A percentile compares a stretch with the other conserved stretches of the same genome.
phyloP scores from a whole-genome alignment of 1,139 yeast genomes.

The Debaryomycetaceae sp. region DNA sequence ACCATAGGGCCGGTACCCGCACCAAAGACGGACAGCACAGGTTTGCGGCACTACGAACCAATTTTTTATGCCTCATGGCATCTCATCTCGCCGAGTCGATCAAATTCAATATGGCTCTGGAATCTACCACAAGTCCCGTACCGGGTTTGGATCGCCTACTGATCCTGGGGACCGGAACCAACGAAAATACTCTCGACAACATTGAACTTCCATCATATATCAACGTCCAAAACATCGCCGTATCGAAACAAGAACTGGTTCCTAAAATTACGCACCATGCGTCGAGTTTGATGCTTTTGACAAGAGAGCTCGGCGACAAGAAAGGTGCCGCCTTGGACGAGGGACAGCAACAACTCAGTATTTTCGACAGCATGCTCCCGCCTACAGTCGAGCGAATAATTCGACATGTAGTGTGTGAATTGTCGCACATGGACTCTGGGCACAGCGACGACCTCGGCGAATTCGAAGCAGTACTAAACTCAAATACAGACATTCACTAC shows the following conservation, averaged over 20 bases:
- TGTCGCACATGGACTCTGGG: conserved; percentile 1
- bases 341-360: neutral
- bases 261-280: conserved; percentile 6
- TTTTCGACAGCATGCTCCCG: conserved; percentile 4
- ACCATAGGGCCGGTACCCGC: too few species aligned
- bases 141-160: too few species aligned
- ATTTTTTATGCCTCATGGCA: neutral
- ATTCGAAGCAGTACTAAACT: conserved; percentile 5
- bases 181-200: conserved; percentile 20
- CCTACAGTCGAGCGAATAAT: conserved; percentile 4
- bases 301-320: conserved; percentile 3
- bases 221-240: conserved; percentile 19
- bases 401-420: conserved; percentile 3
- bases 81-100: neutral
- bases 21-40: too few species aligned
- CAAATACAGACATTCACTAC: neutral
- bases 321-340: too few species aligned
- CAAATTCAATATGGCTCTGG: neutral
- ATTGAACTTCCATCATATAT: conserved; percentile 31
- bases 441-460: conserved; percentile 1
- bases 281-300: conserved; percentile 10
- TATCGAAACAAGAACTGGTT: conserved; percentile 2
- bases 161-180: too few species aligned
- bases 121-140: too few species aligned
- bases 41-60: neutral